A percentile compares a stretch with the other conserved stretches of the same genome.
These are phyloP conservation scores for Solanum habrochaites DNA, from an alignment of 257 asterid species.

Conservation along the genomic window DNA sequence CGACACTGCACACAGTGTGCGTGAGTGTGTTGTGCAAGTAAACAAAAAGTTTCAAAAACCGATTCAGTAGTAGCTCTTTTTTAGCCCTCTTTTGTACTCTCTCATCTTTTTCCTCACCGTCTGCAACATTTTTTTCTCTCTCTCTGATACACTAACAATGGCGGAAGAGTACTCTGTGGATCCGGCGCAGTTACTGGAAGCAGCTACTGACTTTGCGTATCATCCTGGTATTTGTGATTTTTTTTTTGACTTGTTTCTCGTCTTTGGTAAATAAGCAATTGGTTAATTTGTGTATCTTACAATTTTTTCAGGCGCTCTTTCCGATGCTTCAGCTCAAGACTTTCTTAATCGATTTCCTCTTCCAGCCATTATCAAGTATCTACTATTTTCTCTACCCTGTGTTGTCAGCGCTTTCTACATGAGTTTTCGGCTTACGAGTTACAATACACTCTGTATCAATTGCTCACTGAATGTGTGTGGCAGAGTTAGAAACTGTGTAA, in stretches of 20 bases:
- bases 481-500: background rate
- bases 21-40: background rate
- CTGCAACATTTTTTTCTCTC: background rate
- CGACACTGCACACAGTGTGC: background rate
- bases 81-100: background rate
- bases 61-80: background rate
- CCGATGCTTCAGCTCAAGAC: slow-evolving; percentile 61
- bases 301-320: slow-evolving; percentile 47
- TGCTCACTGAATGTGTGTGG: background rate
- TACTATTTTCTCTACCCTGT: background rate
- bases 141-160: slow-evolving; percentile 14
- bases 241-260: background rate
- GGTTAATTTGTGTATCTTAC: background rate
- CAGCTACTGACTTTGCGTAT: slow-evolving; percentile 57
- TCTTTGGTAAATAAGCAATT: background rate
- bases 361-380: slow-evolving; percentile 61
- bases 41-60: background rate
- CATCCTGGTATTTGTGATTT: slow-evolving; percentile 28
- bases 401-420: background rate
- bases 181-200: slow-evolving; percentile 59
- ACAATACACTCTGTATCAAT: background rate
- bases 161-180: slow-evolving; percentile 70
- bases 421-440: background rate
- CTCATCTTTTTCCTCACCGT: background rate
- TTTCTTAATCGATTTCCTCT: slow-evolving; percentile 63